Evolutionary conservation across 1,139 yeast genomes (phyloP).

Genomic region (Pichia sp.): DNA sequence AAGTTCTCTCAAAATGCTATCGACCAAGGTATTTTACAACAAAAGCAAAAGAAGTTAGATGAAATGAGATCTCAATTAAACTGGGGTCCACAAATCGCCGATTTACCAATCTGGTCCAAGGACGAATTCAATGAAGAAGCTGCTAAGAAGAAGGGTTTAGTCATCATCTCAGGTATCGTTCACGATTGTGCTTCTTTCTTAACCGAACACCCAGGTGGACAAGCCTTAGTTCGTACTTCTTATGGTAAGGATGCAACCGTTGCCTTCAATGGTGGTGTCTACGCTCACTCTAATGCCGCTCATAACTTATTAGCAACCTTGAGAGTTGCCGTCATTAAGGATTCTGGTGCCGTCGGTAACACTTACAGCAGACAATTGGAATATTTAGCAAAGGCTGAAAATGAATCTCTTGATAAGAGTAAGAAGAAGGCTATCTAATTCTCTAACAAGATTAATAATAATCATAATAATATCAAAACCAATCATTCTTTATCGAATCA

Average conservation of each 20-base stretch:
- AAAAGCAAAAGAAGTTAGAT: conserved; percentile 94
- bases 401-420: conserved; percentile 7
- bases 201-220: conserved; percentile 98
- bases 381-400: conserved; percentile 45
- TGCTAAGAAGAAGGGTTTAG: conserved; percentile 54
- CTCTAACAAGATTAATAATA: background rate
- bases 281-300: conserved; percentile 96
- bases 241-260: conserved; percentile 96
- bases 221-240: conserved; percentile 80
- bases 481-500: background rate
- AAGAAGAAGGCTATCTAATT: background rate
- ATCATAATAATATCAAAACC: no score
- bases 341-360: conserved; percentile 51
- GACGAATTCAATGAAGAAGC: conserved; percentile 74
- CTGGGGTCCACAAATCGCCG: conserved; percentile 90
- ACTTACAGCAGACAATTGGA: conserved; percentile 54
- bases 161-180: conserved; percentile 90
- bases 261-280: conserved; percentile 98
- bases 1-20: conserved; percentile 94
- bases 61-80: conserved; percentile 71
- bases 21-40: conserved; percentile 95
- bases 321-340: conserved; percentile 92
- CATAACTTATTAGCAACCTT: conserved; percentile 92
- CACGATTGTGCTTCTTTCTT: conserved; percentile 87
- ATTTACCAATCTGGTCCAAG: conserved; percentile 90